Base-by-base conservation (phyloP, 192 early-diverging fungal species). In the Cladochytrium replicatum region DNA sequence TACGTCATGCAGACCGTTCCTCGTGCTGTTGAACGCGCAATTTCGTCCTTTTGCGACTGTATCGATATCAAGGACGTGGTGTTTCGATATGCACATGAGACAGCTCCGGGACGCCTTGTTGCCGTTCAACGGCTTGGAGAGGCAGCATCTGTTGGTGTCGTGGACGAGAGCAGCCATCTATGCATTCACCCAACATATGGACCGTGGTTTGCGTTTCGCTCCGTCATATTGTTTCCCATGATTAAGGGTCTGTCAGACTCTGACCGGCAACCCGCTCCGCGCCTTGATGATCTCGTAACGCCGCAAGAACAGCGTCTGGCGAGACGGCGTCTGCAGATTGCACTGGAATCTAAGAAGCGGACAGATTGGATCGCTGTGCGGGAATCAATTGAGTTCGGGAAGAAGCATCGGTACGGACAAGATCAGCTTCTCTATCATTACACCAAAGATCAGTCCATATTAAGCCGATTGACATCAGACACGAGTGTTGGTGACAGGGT, bases 161-260 rank as follows among this genome's bases (percentile, higher is more conserved):
- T 27, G 8, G 11, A 9, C 45, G 11, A 28, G 22, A 46, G 37
- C 13, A 0, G 48, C 17, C 51, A 52, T 61, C 46, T 68, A 7
- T 61, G 61, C 40, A 50, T 64, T 2, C 57, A 61, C 40, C 52
- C 46, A 3, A 29, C 41, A 7, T 48, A 46, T 25, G 66, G 66
- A 0, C 66, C 66, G 2, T 68, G 66, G 66, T 30, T 64, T 13
- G 66, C 66, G 11, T 48, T 65, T 19, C 51, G 66, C 4, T 57
- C 66, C 0, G 52, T 60, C 5, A 41, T 68, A 15, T 38, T 60
- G n/a, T 24, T 68, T 3, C 61, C 59, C 41, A 21, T 60, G 32
- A 57, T 64, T 13, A 21, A 2, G 0, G 7, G 17, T n/a, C 24
- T 2, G 27, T 22, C 21, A 42, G 29, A 15, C 19, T 53, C 8